Conservation (phyloP, 1,139 yeast species). For the Blastobotrys proliferans region DNA sequence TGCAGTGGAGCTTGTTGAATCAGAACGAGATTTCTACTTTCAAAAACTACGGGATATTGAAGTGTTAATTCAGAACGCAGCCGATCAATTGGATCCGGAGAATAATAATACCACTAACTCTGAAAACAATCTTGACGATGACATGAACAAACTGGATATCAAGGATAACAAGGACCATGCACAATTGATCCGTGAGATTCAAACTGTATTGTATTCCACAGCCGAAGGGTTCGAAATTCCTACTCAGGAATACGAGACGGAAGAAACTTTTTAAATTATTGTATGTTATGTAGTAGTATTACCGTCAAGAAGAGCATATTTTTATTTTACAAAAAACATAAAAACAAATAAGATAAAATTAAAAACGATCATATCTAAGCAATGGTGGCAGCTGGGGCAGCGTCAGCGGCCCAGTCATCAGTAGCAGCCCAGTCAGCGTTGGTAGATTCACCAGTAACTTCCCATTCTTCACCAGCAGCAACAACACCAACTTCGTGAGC, state of each 20-base stretch:
- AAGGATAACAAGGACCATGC: conserved; percentile 19
- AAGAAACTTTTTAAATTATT: conserved; percentile 29
- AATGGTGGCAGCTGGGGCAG: conserved; percentile 38
- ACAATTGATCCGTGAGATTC: conserved; percentile 45
- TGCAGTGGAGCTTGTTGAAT: conserved; percentile 37
- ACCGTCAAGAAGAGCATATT: neutral
- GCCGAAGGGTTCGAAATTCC: conserved; percentile 62
- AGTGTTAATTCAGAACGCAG: conserved; percentile 64
- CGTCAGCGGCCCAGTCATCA: conserved; percentile 72
- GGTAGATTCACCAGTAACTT: conserved; percentile 61
- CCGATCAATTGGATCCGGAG: conserved; percentile 43
- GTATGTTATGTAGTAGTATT: neutral
- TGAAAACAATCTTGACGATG: conserved; percentile 17
- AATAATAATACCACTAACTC: conserved; percentile 15
- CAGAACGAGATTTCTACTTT: conserved; percentile 85
- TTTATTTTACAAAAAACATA: neutral
- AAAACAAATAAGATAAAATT: neutral
- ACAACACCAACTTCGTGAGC: conserved; percentile 56
- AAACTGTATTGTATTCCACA: conserved; percentile 71
- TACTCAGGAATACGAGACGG: conserved; percentile 28
- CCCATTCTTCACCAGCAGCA: conserved; percentile 71
- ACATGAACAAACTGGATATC: conserved; percentile 16
- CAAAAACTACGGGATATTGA: conserved; percentile 87
- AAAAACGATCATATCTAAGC: conserved; percentile 24
- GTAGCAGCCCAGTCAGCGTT: conserved; percentile 48